Evolutionary conservation across 345 rosid species (phyloP).

Genomic region (Gossypioides kirkii): DNA sequence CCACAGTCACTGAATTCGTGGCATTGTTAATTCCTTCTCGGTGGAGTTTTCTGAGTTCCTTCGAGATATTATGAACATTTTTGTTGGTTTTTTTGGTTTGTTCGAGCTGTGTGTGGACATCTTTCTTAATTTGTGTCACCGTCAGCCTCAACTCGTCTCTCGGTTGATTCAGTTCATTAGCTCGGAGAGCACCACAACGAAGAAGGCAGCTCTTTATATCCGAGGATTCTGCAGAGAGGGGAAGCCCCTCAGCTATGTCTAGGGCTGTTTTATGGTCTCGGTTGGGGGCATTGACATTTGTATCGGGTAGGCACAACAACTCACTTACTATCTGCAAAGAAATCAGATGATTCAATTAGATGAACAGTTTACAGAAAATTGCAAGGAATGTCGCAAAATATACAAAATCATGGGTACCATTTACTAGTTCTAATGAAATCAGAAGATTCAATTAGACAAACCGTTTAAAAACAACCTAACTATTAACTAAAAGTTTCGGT

Average conservation of each 20-base stretch:
- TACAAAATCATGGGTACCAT: neutral
- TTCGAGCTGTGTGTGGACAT: slow-evolving; percentile 91
- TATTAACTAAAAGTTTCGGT: too few species aligned
- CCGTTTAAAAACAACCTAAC: too few species aligned
- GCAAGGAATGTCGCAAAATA: neutral
- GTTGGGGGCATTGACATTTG: slow-evolving; percentile 76
- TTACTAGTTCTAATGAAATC: neutral
- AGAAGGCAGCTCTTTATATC: slow-evolving; percentile 66
- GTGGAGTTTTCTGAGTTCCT: slow-evolving; percentile 92
- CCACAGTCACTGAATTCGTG: slow-evolving; percentile 89
- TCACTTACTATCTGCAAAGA: slow-evolving; percentile 71
- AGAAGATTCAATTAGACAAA: slow-evolving; percentile 5
- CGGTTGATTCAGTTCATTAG: slow-evolving; percentile 93
- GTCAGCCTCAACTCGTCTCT: slow-evolving; percentile 88
- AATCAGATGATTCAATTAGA: slow-evolving; percentile 10
- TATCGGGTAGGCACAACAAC: slow-evolving; percentile 72
- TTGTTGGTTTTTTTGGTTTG: slow-evolving; percentile 91
- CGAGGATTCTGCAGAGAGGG: slow-evolving; percentile 74
- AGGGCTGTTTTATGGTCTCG: slow-evolving; percentile 93
- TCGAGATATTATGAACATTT: slow-evolving; percentile 88
- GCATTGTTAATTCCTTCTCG: slow-evolving; percentile 97
- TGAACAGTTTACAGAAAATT: neutral
- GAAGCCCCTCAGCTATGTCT: slow-evolving; percentile 88
- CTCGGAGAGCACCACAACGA: slow-evolving; percentile 74
- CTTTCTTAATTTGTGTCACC: slow-evolving; percentile 88